phyloP scores from a whole-genome alignment of 2,329 filamentous ascomycete species.

The Sclerotinia trifoliorum region DNA sequence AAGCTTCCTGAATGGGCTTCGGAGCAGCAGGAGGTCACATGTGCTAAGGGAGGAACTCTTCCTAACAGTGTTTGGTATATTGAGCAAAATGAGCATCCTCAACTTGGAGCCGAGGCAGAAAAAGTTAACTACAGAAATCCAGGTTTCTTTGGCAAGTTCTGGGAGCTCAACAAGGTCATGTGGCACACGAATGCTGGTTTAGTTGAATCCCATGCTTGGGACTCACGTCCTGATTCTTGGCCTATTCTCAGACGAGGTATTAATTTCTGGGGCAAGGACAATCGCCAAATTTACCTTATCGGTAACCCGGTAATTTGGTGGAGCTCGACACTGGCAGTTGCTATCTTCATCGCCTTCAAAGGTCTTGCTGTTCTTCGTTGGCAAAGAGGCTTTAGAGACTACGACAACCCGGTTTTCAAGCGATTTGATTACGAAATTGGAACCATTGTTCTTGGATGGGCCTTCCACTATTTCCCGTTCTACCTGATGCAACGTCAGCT shows the following conservation, averaged over 20 bases:
- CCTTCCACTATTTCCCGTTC: slow-evolving; percentile 98
- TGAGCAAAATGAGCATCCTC: slow-evolving; percentile 83
- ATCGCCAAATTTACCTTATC: slow-evolving; percentile 94
- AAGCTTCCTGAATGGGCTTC: slow-evolving; percentile 98
- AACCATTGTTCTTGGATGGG: slow-evolving; percentile 87
- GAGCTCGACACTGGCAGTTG: slow-evolving; percentile 76
- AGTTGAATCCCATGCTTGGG: slow-evolving; percentile 96
- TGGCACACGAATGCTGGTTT: slow-evolving; percentile 97
- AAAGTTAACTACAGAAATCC: slow-evolving; percentile 95
- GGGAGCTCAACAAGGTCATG: slow-evolving; percentile 97
- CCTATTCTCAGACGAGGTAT: slow-evolving; percentile 89
- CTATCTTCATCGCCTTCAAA: slow-evolving; percentile 80
- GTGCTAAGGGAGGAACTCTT: slow-evolving; percentile 83
- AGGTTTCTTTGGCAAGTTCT: slow-evolving; percentile 96
- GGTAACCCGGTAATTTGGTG: slow-evolving; percentile 97
- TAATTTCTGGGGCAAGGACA: slow-evolving; percentile 97
- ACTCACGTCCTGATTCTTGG: slow-evolving; percentile 92
- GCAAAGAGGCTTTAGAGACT: slow-evolving; percentile 91
- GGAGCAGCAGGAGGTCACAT: slow-evolving; percentile 99
- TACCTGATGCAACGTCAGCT: slow-evolving; percentile 97
- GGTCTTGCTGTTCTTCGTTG: slow-evolving; percentile 82
- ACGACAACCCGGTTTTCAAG: slow-evolving; percentile 79
- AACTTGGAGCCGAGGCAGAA: slow-evolving; percentile 71
- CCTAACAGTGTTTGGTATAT: slow-evolving; percentile 98
- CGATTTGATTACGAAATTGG: slow-evolving; percentile 98